phyloP scores from a whole-genome alignment of 768 basidiomycete species.

The Boletus tomentosulus region DNA sequence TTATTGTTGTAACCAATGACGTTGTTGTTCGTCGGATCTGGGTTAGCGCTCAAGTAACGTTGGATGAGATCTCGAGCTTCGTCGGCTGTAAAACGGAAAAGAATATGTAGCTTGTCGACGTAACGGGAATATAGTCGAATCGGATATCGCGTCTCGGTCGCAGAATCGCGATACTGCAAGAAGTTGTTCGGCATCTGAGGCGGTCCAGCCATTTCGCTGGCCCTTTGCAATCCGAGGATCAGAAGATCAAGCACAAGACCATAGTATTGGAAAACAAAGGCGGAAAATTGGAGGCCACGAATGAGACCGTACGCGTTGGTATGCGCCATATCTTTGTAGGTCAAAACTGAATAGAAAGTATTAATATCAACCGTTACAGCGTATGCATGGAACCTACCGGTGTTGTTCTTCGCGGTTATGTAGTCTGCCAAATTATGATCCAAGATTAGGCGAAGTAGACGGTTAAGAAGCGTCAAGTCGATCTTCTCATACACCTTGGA shows the following conservation, averaged over 20 bases:
- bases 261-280: conserved; percentile 99
- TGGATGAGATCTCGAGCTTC: conserved; percentile 97
- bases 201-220: conserved; percentile 98
- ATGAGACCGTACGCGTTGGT: conserved; percentile 97
- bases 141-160: conserved; percentile 96
- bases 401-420: conserved; percentile 99
- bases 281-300: conserved; percentile 96
- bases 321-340: conserved; percentile 98
- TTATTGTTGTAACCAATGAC: conserved; percentile 99
- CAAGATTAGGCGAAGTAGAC: conserved; percentile 90
- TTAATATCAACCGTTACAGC: conserved; percentile 1
- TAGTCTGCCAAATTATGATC: conserved; percentile 99
- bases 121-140: conserved; percentile 97
- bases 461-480: conserved; percentile 92
- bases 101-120: conserved; percentile 89
- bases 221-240: conserved; percentile 94
- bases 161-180: conserved; percentile 92
- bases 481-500: conserved; percentile 99
- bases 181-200: conserved; percentile 98
- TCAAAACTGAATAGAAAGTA: conserved; percentile 46
- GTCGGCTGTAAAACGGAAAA: conserved; percentile 97
- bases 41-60: conserved; percentile 94
- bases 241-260: conserved; percentile 93
- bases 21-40: conserved; percentile 98
- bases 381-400: conserved; percentile 38